Percentiles rank a stretch among this genome's conserved stretches.
These are phyloP conservation scores for Aspergillus fructus DNA, from an alignment of 2,329 filamentous ascomycete species.

Conservation along the genomic window DNA sequence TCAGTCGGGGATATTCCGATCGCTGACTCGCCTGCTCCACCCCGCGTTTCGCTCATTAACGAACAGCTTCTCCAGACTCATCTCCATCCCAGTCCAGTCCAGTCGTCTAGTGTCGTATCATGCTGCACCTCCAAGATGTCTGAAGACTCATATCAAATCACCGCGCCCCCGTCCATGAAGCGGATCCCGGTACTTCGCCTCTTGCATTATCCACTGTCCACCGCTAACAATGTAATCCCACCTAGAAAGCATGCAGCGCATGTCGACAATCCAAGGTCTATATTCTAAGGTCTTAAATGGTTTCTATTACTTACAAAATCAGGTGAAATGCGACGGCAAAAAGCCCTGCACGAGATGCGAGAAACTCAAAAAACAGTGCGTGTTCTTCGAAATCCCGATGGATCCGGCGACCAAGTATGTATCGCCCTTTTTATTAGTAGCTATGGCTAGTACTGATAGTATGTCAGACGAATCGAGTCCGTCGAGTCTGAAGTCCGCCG, in stretches of 20 bases:
- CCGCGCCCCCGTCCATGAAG: conserved; percentile 32
- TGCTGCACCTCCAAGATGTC: conserved; percentile 14
- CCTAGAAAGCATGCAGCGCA: conserved; percentile 37
- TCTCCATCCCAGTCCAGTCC: too few relatives aligned
- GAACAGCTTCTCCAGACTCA: too few relatives aligned
- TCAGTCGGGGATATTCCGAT: conserved; percentile 3
- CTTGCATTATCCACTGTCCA: background rate
- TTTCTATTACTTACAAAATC: background rate
- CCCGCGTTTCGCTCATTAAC: background rate
- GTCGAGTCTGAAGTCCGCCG: conserved; percentile 33
- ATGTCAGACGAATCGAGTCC: conserved; percentile 29
- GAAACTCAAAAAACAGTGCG: conserved; percentile 35
- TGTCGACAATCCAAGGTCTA: conserved; percentile 39
- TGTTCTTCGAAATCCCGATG: conserved; percentile 37
- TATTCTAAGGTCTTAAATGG: background rate
- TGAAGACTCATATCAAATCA: conserved; percentile 20
- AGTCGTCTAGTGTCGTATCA: too few relatives aligned
- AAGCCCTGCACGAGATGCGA: conserved; percentile 38
- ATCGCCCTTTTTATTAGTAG: background rate
- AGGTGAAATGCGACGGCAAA: conserved; percentile 40
- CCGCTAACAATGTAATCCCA: background rate
- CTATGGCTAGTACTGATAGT: background rate
- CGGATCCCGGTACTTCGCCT: conserved; percentile 33
- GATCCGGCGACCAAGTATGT: conserved; percentile 30
- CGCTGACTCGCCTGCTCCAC: background rate